Percentiles rank a stretch among this genome's conserved stretches.
Conservation (phyloP, 2,329 filamentous ascomycete genomes). For the Neocucurbitaria cava region DNA sequence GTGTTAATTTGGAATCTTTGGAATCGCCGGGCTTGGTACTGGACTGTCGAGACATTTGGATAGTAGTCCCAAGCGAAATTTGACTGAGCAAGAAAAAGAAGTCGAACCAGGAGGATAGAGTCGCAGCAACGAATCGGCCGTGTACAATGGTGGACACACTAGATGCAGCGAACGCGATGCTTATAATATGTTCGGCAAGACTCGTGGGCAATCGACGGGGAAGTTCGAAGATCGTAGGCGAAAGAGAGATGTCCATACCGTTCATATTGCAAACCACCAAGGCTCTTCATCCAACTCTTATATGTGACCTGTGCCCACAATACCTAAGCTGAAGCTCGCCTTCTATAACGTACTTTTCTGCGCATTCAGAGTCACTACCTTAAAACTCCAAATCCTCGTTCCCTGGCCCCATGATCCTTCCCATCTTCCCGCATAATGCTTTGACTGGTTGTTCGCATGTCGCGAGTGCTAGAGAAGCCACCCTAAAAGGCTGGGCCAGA, state of each 20-base stretch:
- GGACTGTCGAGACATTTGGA: constrained; percentile 3
- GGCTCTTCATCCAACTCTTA: background rate
- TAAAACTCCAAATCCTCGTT: constrained; percentile 10
- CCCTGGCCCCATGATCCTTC: constrained; percentile 19
- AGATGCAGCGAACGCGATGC: background rate
- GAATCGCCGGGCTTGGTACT: background rate
- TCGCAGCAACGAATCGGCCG: background rate
- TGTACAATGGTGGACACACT: background rate
- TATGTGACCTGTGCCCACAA: background rate
- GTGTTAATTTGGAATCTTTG: background rate
- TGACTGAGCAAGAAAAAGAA: background rate
- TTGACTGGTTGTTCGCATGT: constrained; percentile 13
- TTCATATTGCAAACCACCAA: background rate
- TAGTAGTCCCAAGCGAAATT: background rate
- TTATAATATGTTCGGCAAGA: background rate
- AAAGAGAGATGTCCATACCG: background rate
- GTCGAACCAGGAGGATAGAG: background rate
- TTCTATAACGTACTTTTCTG: background rate
- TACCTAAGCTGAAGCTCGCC: constrained; percentile 4
- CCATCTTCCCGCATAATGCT: constrained; percentile 4
- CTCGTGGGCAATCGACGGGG: background rate
- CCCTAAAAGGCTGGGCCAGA: constrained; percentile 15
- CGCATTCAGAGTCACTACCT: constrained; percentile 7
- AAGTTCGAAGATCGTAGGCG: background rate
- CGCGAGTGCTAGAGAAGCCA: constrained; percentile 9